Evolutionary conservation across 1,284 basidiomycete genomes (phyloP), one percentile per base, ranked within the genome.

Genomic region (Xerocomus minutiporus): DNA sequence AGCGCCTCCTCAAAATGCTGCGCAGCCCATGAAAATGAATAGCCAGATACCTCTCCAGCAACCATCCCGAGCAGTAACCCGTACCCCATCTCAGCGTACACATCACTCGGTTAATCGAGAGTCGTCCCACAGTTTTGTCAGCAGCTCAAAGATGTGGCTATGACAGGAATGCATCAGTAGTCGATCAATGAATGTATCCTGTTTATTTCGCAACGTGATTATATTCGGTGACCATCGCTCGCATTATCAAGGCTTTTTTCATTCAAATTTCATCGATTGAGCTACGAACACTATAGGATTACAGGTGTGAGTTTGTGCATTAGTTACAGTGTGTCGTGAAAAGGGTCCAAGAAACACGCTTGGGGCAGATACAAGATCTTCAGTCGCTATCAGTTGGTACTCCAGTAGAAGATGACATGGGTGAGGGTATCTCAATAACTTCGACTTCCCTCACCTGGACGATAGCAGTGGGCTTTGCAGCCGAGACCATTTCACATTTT

Each of bases 381-480:
- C 50, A 66, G 34, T 66, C 63, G 44, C 57, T 66, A 26, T 65
- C 63, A 34, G 70, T 75, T 52, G 34, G 56, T 5, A 50, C 54
- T 28, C 64, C 61, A 52, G 63, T 57, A 46, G 70, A 68, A 35
- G 75, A 71, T 48, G 72, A 70, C 32, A 58, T 57, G 20, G 75
- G 75, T 32, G 76, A 74, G 17, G 69, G 65, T 52, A 70, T 67
- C 49, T 72, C 65, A 47, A 83, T 81, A 29, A 71, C 66, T 57
- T 84, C 82, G 13, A 81, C 74, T 61, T 86, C 81, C 60, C 80
- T 79, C 66, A 82, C 83, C 53, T 82, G 78, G 8, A 80, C 65
- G 50, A 80, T 78, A 34, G 78, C 76, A 20, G 80, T 80, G 57
- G 81, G 80, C 32, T 78, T 77, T 20, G 79, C 78, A 53, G 80